Percentiles rank a stretch among this genome's conserved stretches.
Evolutionary conservation across 768 basidiomycete species (phyloP).

Genomic region (Nidula microcarpa): DNA sequence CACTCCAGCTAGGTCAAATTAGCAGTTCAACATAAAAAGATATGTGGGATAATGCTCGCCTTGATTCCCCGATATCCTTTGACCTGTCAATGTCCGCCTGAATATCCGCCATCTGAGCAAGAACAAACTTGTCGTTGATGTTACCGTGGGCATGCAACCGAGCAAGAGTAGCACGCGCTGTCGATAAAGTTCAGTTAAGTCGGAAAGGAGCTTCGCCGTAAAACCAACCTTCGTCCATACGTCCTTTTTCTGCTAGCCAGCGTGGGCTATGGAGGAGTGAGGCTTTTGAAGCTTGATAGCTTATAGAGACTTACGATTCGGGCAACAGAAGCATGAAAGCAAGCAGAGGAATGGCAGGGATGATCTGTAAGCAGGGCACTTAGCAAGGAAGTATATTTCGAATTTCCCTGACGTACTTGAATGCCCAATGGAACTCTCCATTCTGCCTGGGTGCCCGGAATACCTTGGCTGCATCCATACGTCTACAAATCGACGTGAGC

Average conservation of each 20-base stretch:
- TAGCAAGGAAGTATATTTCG: background rate
- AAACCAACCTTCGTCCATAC: slow-evolving; percentile 37
- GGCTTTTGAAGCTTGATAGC: background rate
- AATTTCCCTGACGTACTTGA: slow-evolving; percentile 19
- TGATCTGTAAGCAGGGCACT: slow-evolving; percentile 17
- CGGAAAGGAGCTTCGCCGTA: background rate
- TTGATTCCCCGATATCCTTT: slow-evolving; percentile 34
- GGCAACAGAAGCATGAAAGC: slow-evolving; percentile 49
- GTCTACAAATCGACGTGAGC: slow-evolving; percentile 20
- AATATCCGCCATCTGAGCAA: slow-evolving; percentile 43
- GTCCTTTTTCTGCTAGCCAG: slow-evolving; percentile 51
- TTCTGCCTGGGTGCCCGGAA: slow-evolving; percentile 31
- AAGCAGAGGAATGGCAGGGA: slow-evolving; percentile 45
- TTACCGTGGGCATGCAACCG: slow-evolving; percentile 51
- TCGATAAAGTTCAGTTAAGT: background rate
- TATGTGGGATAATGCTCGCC: slow-evolving; percentile 14
- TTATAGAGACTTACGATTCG: slow-evolving; percentile 34
- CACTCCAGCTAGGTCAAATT: slow-evolving; percentile 24
- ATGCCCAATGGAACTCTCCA: slow-evolving; percentile 51
- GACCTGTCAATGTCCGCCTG: slow-evolving; percentile 30
- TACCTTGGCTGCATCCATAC: slow-evolving; percentile 34
- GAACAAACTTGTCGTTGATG: slow-evolving; percentile 41
- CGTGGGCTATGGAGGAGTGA: slow-evolving; percentile 25
- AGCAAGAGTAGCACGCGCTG: slow-evolving; percentile 38
- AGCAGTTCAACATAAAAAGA: background rate